Base-by-base conservation (phyloP, 768 basidiomycete species). In the Ephemerocybe angulata region DNA sequence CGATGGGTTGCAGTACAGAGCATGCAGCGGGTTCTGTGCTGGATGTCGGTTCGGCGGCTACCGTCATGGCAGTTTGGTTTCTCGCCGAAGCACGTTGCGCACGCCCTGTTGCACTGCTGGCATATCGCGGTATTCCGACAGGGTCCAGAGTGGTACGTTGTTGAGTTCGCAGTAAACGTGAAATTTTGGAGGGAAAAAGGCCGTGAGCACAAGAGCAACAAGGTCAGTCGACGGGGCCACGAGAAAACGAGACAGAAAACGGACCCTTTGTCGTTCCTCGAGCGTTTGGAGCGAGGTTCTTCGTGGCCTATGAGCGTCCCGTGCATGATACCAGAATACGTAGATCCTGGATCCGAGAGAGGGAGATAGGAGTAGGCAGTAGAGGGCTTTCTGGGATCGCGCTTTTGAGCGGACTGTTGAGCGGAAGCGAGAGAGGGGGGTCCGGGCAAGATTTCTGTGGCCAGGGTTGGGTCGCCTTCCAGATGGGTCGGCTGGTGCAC, bases 371-470 rank as follows among this genome's bases (percentile, higher is more conserved):
- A 91, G 71, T 84, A 77, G 56, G 79, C 72, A 60, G 79, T 74
- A 60, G 79, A 70, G 50, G 86, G 82, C 73, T 92, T 90, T 76
- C 81, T 89, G 65, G 85, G 85, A 76, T 93, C 90, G 67, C 87
- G 85, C 75, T 86, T 88, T 66, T 84, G 78, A 52, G 81, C 76
- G 63, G 81, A 73, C 72, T 88, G 87, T 71, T 86, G 86, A 55
- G 84, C 73, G 63, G 87, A 83, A 60, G 78, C 74, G 58, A 90
- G 70, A 60, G 90, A 83, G 50, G 91, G 91, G 56, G 91, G 91
- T 24, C 90, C 90, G 65, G 91, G 91, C 63, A 93, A 81, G 74
- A 93, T 87, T 80, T 93, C 91, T 57, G 91, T 93, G 58, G 92
- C 90, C 63, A 92, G 80, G 60, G 81, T 78, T 53, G 87, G 73